A percentile compares a stretch with the other conserved stretches of the same genome.
Conservation (phyloP, 495 filamentous ascomycete species). For the Trichoderma erinaceum region DNA sequence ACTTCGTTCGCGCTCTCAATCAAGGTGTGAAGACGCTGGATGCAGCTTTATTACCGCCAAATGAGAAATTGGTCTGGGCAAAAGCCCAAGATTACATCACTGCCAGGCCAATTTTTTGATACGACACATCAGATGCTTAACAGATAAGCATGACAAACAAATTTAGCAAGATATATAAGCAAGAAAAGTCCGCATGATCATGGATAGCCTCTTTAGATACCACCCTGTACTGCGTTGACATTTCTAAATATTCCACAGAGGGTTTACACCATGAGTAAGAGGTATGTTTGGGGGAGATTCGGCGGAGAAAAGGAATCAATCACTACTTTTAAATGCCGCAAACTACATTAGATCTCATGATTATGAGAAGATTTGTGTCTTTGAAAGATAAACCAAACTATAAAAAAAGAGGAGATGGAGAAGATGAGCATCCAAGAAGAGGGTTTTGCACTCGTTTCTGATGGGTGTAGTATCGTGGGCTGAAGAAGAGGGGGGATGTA, state of each 20-base stretch:
- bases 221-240: slow-evolving; percentile 9
- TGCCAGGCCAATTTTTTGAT: slow-evolving; percentile 11
- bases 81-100: slow-evolving; percentile 60
- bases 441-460: neutral
- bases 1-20: slow-evolving; percentile 76
- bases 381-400: too few relatives aligned
- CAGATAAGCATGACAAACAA: neutral
- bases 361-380: neutral
- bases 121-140: neutral
- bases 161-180: neutral
- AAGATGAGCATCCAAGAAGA: neutral
- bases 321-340: neutral
- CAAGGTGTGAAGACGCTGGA: slow-evolving; percentile 58
- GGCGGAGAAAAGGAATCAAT: neutral
- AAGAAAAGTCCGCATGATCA: neutral
- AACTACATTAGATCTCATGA: neutral
- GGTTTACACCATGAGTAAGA: slow-evolving; percentile 1
- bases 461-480: neutral
- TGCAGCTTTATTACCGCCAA: slow-evolving; percentile 48
- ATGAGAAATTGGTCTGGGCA: slow-evolving; percentile 56
- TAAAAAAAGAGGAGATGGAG: neutral
- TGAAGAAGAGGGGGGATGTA: neutral
- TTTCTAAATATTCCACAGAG: slow-evolving; percentile 1
- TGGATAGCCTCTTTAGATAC: slow-evolving; percentile 14
- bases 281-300: neutral